Base-by-base conservation (phyloP, 2,329 filamentous ascomycete species). In the Cladosporium halotolerans region DNA sequence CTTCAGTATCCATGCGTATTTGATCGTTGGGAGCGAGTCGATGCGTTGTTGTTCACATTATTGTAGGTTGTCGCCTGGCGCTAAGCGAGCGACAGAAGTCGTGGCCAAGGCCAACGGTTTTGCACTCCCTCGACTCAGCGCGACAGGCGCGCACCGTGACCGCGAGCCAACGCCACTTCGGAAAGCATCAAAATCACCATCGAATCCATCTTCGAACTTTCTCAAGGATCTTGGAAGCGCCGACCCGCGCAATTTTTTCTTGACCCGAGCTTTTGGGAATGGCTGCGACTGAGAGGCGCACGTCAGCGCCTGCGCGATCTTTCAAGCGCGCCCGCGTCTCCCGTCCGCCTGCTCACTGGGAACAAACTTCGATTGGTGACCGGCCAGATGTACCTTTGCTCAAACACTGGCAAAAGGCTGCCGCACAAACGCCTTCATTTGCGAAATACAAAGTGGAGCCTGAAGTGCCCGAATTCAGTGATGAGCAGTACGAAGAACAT, bases 401-500 rank as follows among this genome's bases (percentile, higher is more conserved):
- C 39, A 54, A 41, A 18, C 52, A 54, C 45, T 54, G 52, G 52
- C 52, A 54, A 45, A 54, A 54, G 43, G 46, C 53, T 33, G 40
- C 46, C 14, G 46, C 42, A 8, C 41, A 55, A 23, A 18, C 47
- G 9, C 36, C 41, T 9, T 52, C 46, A 34, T 97, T 93, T 70
- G 83, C 88, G 45, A 95, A 92, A 67, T 97, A 87, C 77, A 95
- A 96, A 66, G 84, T 95, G 52, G 80, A 85, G 59, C 81, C 92
- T 11, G 79, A 86, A 3, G 78, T 90, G 34, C 89, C 91, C 0
- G 79, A 84, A 56, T 97, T 97, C 70, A 89, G 82, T 57, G 86
- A 95, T 58, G 88, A 91, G 58, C 86, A 95, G 68, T 99, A 99
- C 71, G 80, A 85, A 56, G 78, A 82, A 54, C 82, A 86, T 57